Percentiles rank a stretch among this genome's conserved stretches.
These are phyloP conservation scores for Casuarina glauca DNA, from an alignment of 306 rosid species.

Conservation along the genomic window DNA sequence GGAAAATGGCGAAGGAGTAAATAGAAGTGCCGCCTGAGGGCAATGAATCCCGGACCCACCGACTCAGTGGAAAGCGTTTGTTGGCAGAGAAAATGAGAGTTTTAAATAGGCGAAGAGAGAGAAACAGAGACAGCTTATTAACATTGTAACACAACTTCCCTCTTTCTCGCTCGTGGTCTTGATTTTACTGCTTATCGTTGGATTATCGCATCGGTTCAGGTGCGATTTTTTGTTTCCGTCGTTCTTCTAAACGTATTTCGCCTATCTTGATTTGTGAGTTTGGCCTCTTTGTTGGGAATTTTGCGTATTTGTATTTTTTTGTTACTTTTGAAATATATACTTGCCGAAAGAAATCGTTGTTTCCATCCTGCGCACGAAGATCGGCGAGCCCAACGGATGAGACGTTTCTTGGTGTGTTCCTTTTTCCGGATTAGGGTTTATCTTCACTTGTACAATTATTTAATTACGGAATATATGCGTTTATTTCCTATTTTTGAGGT, in stretches of 20 bases:
- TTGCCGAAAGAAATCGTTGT: conserved; percentile 17
- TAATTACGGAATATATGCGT: background rate
- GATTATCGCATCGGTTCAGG: conserved; percentile 31
- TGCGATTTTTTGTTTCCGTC: background rate
- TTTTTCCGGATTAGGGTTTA: background rate
- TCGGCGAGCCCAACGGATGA: conserved; percentile 23
- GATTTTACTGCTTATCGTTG: background rate
- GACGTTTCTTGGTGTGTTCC: conserved; percentile 5
- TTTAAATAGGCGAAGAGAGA: conserved; percentile 20
- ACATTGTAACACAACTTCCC: background rate
- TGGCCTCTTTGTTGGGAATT: background rate
- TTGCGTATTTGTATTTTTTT: background rate
- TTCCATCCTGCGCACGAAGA: conserved; percentile 25
- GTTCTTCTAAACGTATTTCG: background rate
- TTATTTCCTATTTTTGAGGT: background rate
- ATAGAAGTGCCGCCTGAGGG: conserved; percentile 3
- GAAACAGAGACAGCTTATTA: background rate
- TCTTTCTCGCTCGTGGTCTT: conserved; percentile 3
- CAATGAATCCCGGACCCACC: conserved; percentile 6
- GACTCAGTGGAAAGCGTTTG: conserved; percentile 35
- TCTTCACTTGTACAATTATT: too few relatives aligned
- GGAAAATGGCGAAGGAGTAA: background rate
- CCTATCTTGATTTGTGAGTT: background rate
- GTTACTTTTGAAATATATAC: background rate
- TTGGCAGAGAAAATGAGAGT: conserved; percentile 19